Base-by-base conservation (phyloP, 2,329 filamentous ascomycete species). In the Colletotrichum australisinense region DNA sequence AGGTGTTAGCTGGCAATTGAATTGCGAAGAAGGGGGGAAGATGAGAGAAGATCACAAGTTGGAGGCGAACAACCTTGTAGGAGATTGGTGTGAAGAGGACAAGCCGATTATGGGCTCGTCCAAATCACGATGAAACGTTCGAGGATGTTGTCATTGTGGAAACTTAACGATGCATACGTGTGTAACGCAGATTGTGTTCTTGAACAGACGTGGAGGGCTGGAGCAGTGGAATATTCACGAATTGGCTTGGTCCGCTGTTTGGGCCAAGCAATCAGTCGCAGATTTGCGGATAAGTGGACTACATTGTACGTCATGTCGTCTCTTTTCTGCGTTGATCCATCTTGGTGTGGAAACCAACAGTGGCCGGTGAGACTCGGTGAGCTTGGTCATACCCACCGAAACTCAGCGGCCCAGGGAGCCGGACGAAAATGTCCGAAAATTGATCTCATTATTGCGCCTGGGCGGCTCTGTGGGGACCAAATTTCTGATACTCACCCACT, bases 251-350 rank as follows among this genome's bases (percentile, higher is more conserved):
- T 35, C 55, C 67, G n/a, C 14, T 22, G 12, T 1, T 32, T 26
- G 46, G 52, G 14, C 24, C 65, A 53, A 63, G 69, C 58, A 30
- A 35, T 56, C n/a, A 62, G 30, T 24, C 65, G 30, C 69, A 69
- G 53, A 42, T 35, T 6, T 7, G 22, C 30, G 11, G 16, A n/a
- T 49, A 46, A 24, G 67, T 70, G 60, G 49, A 16, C 11, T 46
- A 26, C 8, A 4, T 4, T 3, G 24, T 73, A 62, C 70, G 70
- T 73, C 70, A 73, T 70, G 7, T 22, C 22, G 12, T 16, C 69
- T 42, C 26, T 6, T 19, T 8, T 24, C n/a, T 46, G 35, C 14
- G n/a, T 38, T 57, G 16, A 19, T 55, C 22, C 59, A 64, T 19
- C 19, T 70, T 49, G 46, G 55, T 70, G 16, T 9, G 35, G 46